A percentile compares a stretch with the other conserved stretches of the same genome.
Evolutionary conservation across 2,329 filamentous ascomycete genomes (phyloP).

Genomic region (Venturia aucupariae): DNA sequence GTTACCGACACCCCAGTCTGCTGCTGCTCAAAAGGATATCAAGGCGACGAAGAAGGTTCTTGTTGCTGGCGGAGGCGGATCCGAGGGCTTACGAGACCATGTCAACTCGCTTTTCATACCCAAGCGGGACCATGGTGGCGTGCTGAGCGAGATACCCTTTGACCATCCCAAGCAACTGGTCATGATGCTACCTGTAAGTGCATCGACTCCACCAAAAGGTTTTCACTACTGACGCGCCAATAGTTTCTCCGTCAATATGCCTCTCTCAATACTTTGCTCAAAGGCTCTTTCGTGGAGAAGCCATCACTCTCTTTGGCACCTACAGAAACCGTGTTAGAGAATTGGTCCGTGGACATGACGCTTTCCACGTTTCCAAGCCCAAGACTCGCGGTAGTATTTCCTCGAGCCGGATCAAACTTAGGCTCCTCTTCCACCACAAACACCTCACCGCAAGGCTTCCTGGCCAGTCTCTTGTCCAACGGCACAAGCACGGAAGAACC

Average conservation of each 20-base stretch:
- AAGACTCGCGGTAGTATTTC: conserved; percentile 40
- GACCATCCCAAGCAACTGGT: conserved; percentile 69
- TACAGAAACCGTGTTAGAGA: neutral
- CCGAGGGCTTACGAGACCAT: conserved; percentile 24
- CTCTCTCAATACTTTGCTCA: conserved; percentile 55
- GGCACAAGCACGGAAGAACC: neutral
- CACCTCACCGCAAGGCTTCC: conserved; percentile 30
- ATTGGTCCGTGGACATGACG: conserved; percentile 8
- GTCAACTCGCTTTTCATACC: conserved; percentile 58
- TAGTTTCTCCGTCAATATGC: conserved; percentile 61
- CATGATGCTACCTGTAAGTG: conserved; percentile 52
- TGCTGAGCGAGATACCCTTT: conserved; percentile 61
- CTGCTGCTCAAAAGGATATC: neutral
- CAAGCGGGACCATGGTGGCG: conserved; percentile 62
- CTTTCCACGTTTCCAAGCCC: neutral
- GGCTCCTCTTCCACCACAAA: conserved; percentile 36
- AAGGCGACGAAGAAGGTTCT: conserved; percentile 3
- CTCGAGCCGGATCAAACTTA: conserved; percentile 27
- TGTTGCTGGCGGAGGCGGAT: neutral
- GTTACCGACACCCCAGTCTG: conserved; percentile 15
- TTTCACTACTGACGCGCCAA: neutral
- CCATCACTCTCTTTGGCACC: neutral
- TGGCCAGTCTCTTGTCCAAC: neutral
- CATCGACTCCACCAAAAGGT: conserved; percentile 5
- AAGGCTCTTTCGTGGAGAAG: conserved; percentile 43